Base-by-base conservation (phyloP, 306 rosid species). In the Vicia villosa region DNA sequence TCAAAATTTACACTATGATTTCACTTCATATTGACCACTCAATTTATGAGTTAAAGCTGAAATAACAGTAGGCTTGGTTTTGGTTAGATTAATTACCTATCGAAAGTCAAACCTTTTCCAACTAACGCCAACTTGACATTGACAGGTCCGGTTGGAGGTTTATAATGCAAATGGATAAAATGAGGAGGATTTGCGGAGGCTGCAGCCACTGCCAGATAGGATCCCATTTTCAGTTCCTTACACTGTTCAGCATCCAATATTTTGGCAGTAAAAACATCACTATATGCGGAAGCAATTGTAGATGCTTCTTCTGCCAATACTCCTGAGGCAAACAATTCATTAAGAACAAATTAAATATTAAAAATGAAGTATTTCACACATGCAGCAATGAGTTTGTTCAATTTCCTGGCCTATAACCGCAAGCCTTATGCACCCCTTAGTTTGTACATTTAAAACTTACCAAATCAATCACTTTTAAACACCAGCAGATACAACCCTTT, bases 61-160 rank as follows among this genome's bases (percentile, higher is more conserved):
- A 55, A 51, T 16, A 73, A 61, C 34, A 50, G 17, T 15, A 81
- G 71, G 66, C 42, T 7, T 30, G 60, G 40, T 58, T 62, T 62
- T 8, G 22, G 40, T 32, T 51, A 3, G 16, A 8, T 15, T 34
- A 59, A 36, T 77, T 75, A 95, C 99, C 99, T 95, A 85, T 95
- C 97, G 81, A 95, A 95, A 73, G 99, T 95, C 70, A 95, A 81
- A 59, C 99, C 99, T 76, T 95, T 95, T 70, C 97, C 99, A 12
- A 95, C 99, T 55, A 95, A 91, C 0, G 90, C 99, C 84, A 95
- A 67, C 73, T 89, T 95, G 46, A 63, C 82, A 45, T 89, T 86
- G 47, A 83, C 89, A 70, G 92, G 67, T 79, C 99, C 99, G 28
- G 81, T 80, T 8, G 87, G 87, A 66, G 99, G 97, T 73, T 95